A percentile compares a stretch with the other conserved stretches of the same genome.
phyloP scores from a whole-genome alignment of 139 green algal species.

The Parachlorella kessleri region DNA sequence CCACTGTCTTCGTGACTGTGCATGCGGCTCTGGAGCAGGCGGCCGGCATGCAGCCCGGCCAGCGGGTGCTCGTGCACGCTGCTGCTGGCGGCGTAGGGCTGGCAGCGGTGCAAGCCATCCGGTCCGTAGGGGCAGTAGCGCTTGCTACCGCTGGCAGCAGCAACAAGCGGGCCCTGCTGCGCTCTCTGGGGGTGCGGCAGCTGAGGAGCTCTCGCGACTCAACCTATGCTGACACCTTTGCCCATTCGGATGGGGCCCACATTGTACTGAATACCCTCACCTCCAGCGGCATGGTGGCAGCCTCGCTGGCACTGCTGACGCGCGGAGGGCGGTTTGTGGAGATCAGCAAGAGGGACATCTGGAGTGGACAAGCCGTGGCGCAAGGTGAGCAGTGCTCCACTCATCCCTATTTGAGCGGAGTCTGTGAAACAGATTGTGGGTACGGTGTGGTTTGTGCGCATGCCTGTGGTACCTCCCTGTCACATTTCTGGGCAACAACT shows the following conservation, averaged over 20 bases:
- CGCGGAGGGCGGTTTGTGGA: conserved; percentile 73
- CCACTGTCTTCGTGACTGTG: conserved; percentile 85
- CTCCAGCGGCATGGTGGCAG: conserved; percentile 85
- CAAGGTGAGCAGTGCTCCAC: conserved; percentile 30
- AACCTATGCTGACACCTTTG: conserved; percentile 41
- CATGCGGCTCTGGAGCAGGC: conserved; percentile 29
- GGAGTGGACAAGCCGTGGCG: conserved; percentile 53
- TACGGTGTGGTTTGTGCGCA: neutral
- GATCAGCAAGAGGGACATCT: conserved; percentile 93
- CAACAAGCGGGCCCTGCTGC: conserved; percentile 65
- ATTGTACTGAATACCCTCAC: conserved; percentile 87
- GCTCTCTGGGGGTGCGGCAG: conserved; percentile 45
- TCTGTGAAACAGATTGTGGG: neutral
- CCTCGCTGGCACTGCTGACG: conserved; percentile 61
- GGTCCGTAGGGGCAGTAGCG: conserved; percentile 35
- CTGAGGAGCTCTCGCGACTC: conserved; percentile 64
- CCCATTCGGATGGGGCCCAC: conserved; percentile 1
- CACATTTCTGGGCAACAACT: neutral
- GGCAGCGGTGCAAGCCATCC: conserved; percentile 66
- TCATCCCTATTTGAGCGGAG: no score
- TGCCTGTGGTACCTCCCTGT: neutral
- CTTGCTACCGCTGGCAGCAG: conserved; percentile 62
- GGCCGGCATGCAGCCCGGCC: neutral
- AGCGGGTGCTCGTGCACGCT: conserved; percentile 74
- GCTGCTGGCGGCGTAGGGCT: conserved; percentile 82